These are phyloP conservation scores for Echinochloa phyllopogon DNA, from an alignment of 176 grass and related monocot species.

Conservation along the genomic window DNA sequence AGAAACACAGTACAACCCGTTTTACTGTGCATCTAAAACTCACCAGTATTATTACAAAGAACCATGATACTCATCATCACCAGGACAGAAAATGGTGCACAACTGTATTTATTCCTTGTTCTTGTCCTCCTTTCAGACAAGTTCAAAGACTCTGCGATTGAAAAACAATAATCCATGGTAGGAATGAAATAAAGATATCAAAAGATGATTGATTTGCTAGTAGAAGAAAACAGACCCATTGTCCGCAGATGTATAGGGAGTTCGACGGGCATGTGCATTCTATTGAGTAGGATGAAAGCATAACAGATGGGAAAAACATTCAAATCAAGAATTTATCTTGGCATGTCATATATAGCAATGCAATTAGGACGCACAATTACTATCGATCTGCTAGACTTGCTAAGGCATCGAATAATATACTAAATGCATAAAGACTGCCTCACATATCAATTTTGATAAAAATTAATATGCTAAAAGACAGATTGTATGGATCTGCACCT, in stretches of 20 bases:
- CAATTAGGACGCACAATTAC: background rate
- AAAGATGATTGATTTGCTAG: background rate
- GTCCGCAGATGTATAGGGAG: conserved; percentile 76
- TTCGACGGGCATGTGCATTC: conserved; percentile 62
- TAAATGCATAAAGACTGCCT: background rate
- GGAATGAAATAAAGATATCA: background rate
- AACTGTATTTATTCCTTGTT: conserved; percentile 53
- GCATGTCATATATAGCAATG: conserved; percentile 22
- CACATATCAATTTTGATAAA: no score
- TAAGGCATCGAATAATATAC: conserved; percentile 13
- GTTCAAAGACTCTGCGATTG: conserved; percentile 54
- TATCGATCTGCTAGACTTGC: no score
- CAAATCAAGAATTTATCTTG: conserved; percentile 29
- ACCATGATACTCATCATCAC: conserved; percentile 29
- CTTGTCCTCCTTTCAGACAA: conserved; percentile 61
- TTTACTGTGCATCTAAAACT: conserved; percentile 37
- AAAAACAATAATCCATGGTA: background rate
- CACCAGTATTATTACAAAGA: conserved; percentile 1
- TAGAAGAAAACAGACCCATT: conserved; percentile 48
- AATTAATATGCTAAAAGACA: background rate
- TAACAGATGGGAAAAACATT: conserved; percentile 25
- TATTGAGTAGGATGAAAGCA: conserved; percentile 72
- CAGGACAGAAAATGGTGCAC: conserved; percentile 10
- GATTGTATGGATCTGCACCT: background rate
- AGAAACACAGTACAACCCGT: no score